Base-by-base conservation (phyloP, 805 yeast species). In the Spencermartinsiella europaea region DNA sequence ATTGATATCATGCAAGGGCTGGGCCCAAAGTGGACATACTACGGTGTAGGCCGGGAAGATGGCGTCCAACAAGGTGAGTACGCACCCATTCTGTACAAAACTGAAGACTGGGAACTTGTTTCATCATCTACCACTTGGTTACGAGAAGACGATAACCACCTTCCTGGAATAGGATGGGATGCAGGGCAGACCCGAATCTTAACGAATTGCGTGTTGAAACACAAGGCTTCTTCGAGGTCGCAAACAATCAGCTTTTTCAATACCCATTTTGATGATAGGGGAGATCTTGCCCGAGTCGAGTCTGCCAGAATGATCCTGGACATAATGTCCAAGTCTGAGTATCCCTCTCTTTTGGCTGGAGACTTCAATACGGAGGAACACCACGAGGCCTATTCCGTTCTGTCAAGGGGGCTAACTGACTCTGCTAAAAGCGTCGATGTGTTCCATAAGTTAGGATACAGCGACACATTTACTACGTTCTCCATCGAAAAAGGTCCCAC, bases 321-420 rank as follows among this genome's bases (percentile, higher is more conserved):
- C 14, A 47, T 48, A 33, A 52, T 57, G 25, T 57, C 56, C 7
- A 65, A 63, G 8, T 61, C 63, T 20, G 71, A 50, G 66, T 66
- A 64, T 17, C 69, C 73, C 2, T 68, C 72, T 1, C 63, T 76
- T 42, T 62, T 79, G n/a, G 63, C 70, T 14, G 84, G 84, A 2
- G 83, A 79, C 57, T 75, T 80, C 63, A 80, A 80, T 55, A 71
- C 80, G 33, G 65, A 69, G 44, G 71, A 74, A 0, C 52, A 60
- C n/a, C 75, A 72, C 15, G 66, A 60, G 7, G 68, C 70, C 0
- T 65, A 77, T 60, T 68, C 69, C 48, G 66, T 74, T 2, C 62
- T 77, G 33, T 53, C 65, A 3, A 47, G 56, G 10, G 57, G 66
- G 10, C 63, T 67, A 47, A 61, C 64, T 41, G 79, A 74, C 52